Conservation (phyloP, 1,284 basidiomycete species). For the Trichosporon faecale region DNA sequence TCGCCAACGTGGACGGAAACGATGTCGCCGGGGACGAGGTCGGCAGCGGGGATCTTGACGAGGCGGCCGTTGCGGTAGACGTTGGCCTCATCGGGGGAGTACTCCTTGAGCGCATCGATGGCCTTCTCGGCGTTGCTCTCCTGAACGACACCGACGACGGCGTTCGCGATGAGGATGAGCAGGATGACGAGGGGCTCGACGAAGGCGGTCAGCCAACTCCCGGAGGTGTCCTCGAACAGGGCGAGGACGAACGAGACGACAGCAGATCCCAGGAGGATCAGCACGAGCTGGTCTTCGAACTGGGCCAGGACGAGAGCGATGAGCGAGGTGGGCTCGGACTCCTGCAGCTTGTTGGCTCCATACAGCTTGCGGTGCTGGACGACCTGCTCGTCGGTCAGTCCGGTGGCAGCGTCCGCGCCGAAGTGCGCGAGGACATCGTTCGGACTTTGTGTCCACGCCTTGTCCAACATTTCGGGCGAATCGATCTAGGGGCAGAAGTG, state of each 20-base stretch:
- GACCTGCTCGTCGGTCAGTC: slow-evolving; percentile 50
- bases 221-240: slow-evolving; percentile 71
- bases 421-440: slow-evolving; percentile 48
- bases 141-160: slow-evolving; percentile 89
- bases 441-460: slow-evolving; percentile 50
- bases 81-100: slow-evolving; percentile 90
- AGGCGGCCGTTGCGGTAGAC: slow-evolving; percentile 72
- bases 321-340: slow-evolving; percentile 82
- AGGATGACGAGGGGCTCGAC: slow-evolving; percentile 91
- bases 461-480: slow-evolving; percentile 40
- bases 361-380: slow-evolving; percentile 71
- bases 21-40: slow-evolving; percentile 90
- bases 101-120: slow-evolving; percentile 93
- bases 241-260: slow-evolving; percentile 86
- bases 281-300: slow-evolving; percentile 94
- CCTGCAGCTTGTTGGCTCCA: slow-evolving; percentile 80
- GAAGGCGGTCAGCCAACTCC: slow-evolving; percentile 67
- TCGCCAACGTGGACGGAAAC: slow-evolving; percentile 85
- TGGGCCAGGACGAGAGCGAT: slow-evolving; percentile 94
- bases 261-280: slow-evolving; percentile 88
- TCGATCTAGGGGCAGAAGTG: neutral
- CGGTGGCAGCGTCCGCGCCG: slow-evolving; percentile 38
- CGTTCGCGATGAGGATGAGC: slow-evolving; percentile 88
- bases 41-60: slow-evolving; percentile 72
- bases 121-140: slow-evolving; percentile 92